Percentiles rank a stretch among this genome's conserved stretches.
Conservation (phyloP, 2,329 filamentous ascomycete genomes). For the Chaetomiaceae sp. region DNA sequence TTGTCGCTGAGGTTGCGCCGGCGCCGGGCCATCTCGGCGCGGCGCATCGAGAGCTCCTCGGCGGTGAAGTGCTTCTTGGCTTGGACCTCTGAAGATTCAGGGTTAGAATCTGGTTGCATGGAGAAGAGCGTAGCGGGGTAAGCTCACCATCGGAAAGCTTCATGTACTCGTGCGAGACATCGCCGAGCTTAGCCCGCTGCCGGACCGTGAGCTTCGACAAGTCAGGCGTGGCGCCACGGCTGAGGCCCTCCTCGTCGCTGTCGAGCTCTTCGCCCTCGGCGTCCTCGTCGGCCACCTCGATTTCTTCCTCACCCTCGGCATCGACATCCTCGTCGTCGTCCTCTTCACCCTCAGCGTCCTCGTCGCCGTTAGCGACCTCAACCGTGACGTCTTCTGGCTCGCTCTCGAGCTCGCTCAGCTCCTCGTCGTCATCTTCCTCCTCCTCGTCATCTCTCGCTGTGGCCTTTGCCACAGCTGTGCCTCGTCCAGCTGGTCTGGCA, state of each 20-base stretch:
- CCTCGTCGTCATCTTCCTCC: constrained; percentile 48
- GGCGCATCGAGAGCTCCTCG: constrained; percentile 56
- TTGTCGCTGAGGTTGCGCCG: constrained; percentile 59
- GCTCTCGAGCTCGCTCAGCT: constrained; percentile 51
- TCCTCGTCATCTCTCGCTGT: constrained; percentile 18
- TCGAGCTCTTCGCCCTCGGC: constrained; percentile 36
- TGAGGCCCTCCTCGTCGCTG: constrained; percentile 30
- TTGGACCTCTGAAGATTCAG: constrained; percentile 50
- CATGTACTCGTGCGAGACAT: constrained; percentile 49
- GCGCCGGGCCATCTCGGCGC: constrained; percentile 56
- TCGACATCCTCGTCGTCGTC: constrained; percentile 27
- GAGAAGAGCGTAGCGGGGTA: not conserved
- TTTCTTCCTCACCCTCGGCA: constrained; percentile 38
- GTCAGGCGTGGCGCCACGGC: constrained; percentile 46
- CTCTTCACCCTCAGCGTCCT: constrained; percentile 31
- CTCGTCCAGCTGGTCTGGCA: constrained; percentile 10
- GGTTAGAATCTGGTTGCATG: not conserved
- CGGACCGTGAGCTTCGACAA: constrained; percentile 56
- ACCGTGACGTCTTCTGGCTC: constrained; percentile 43
- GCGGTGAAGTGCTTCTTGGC: constrained; percentile 57
- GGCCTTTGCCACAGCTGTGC: constrained; percentile 17
- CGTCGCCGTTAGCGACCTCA: constrained; percentile 31
- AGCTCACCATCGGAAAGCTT: constrained; percentile 54
- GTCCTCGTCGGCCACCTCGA: constrained; percentile 26
- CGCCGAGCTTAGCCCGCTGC: constrained; percentile 54